A percentile compares a stretch with the other conserved stretches of the same genome.
phyloP scores from a whole-genome alignment of 2,329 filamentous ascomycete species.

The Trichoderma sp. region DNA sequence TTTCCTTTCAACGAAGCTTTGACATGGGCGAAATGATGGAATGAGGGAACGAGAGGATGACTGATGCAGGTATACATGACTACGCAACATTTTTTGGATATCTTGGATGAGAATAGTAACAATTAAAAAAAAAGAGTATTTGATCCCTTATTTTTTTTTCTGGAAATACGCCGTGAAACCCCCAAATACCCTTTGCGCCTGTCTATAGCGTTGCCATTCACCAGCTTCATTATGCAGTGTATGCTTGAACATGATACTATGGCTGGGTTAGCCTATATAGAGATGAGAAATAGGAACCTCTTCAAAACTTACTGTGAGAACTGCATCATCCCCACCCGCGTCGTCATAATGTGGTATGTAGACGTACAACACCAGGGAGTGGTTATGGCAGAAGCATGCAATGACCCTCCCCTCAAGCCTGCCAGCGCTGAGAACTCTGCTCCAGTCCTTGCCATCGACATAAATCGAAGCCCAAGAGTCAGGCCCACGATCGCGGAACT shows the following conservation, averaged over 20 bases:
- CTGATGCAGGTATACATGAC: constrained; percentile 12
- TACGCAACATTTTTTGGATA: constrained; percentile 14
- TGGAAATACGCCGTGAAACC: neutral
- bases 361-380: constrained; percentile 79
- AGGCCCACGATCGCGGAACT: constrained; percentile 71
- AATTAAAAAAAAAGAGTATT: constrained; percentile 2
- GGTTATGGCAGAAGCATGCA: constrained; percentile 80
- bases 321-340: constrained; percentile 62
- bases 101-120: constrained; percentile 4
- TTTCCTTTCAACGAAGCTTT: neutral
- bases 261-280: constrained; percentile 25
- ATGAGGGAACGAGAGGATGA: constrained; percentile 11
- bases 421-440: constrained; percentile 87
- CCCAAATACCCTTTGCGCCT: neutral
- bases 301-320: constrained; percentile 63
- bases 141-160: neutral
- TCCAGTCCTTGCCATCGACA: constrained; percentile 94
- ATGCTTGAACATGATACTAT: constrained; percentile 45
- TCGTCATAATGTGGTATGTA: constrained; percentile 72
- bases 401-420: constrained; percentile 86
- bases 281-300: neutral
- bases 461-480: constrained; percentile 84
- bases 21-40: neutral
- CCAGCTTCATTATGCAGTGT: constrained; percentile 30
- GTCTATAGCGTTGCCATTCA: neutral